A percentile compares a stretch with the other conserved stretches of the same genome.
These are phyloP conservation scores for Talaromyces nanjingensis DNA, from an alignment of 495 filamentous ascomycete genomes.

Conservation along the genomic window DNA sequence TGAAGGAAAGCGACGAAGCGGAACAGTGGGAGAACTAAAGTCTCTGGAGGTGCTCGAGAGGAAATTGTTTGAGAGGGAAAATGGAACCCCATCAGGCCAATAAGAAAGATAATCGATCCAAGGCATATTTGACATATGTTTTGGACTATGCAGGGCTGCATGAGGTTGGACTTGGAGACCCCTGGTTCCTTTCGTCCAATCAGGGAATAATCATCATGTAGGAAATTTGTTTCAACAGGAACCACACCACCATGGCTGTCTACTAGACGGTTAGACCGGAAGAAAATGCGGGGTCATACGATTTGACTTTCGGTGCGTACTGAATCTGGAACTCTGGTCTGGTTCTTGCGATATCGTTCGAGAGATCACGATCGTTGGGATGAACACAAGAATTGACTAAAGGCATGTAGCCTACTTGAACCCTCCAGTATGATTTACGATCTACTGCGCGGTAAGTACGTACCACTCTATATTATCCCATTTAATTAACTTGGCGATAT, in stretches of 20 bases:
- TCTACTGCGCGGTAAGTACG: neutral
- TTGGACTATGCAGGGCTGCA: slow-evolving; percentile 15
- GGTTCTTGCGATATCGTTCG: neutral
- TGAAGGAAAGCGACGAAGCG: neutral
- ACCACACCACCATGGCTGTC: neutral
- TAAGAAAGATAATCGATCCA: neutral
- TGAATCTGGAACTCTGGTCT: neutral
- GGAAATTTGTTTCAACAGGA: neutral
- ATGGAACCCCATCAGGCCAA: neutral
- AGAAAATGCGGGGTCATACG: slow-evolving; percentile 1
- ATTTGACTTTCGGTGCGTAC: neutral
- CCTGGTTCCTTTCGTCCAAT: neutral
- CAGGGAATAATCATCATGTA: neutral
- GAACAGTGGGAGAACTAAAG: neutral
- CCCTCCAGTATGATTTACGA: neutral
- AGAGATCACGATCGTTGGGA: neutral
- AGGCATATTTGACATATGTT: neutral
- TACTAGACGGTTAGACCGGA: neutral
- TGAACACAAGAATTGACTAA: neutral
- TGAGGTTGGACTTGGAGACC: slow-evolving; percentile 9
- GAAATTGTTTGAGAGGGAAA: neutral
- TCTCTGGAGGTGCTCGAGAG: neutral
- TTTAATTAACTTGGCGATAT: neutral
- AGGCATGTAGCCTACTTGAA: neutral
- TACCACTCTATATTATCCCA: neutral